phyloP scores from a whole-genome alignment of 2,329 filamentous ascomycete species.

The Sarocladium strictum region DNA sequence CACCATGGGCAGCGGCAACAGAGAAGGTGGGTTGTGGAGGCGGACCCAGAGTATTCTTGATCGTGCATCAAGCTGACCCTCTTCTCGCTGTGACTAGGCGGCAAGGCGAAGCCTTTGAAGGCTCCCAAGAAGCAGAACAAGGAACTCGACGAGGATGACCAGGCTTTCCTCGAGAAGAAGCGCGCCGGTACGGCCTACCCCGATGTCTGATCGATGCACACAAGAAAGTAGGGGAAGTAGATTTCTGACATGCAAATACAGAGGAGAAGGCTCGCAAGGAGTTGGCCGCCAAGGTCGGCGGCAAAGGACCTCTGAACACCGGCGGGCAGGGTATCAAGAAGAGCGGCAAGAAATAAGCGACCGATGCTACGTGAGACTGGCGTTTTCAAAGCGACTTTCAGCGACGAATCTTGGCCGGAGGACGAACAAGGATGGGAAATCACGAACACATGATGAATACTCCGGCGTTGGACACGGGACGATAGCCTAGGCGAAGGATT shows the following conservation, averaged over 20 bases:
- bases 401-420: background rate
- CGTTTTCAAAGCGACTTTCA: background rate
- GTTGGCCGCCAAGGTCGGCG: conserved; percentile 71
- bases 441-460: conserved; percentile 3
- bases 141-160: conserved; percentile 82
- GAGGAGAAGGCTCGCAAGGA: conserved; percentile 85
- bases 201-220: background rate
- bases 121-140: conserved; percentile 77
- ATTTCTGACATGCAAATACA: conserved; percentile 27
- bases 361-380: conserved; percentile 5
- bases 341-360: conserved; percentile 84
- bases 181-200: conserved; percentile 59
- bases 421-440: background rate
- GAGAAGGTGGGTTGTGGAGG: conserved; percentile 26
- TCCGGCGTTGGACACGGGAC: conserved; percentile 6
- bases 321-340: conserved; percentile 93
- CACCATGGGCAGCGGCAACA: conserved; percentile 32
- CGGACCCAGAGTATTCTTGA: background rate
- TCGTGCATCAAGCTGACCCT: conserved; percentile 9
- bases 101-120: conserved; percentile 83
- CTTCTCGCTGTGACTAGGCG: conserved; percentile 44
- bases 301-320: conserved; percentile 83
- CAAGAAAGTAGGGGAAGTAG: background rate
- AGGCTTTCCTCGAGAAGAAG: conserved; percentile 79
- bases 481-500: background rate